phyloP scores from a whole-genome alignment of 306 rosid genomes.

The Lathyrus sativus region DNA sequence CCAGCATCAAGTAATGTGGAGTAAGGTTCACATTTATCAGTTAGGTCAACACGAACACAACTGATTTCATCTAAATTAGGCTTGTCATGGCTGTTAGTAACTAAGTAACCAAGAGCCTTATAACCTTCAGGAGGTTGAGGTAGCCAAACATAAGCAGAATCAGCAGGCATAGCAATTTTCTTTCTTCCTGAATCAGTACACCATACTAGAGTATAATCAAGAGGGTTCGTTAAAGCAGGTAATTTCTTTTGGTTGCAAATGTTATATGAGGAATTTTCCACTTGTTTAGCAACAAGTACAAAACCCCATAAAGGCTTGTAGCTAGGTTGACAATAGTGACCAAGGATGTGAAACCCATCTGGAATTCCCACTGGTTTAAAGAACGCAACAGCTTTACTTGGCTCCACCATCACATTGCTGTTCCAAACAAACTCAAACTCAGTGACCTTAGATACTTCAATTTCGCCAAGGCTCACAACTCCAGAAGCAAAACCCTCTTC shows the following conservation, averaged over 20 bases:
- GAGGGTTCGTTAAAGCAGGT: slow-evolving; percentile 64
- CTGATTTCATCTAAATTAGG: slow-evolving; percentile 71
- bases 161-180: slow-evolving; percentile 39
- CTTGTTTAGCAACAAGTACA: slow-evolving; percentile 75
- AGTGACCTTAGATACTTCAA: slow-evolving; percentile 64
- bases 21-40: slow-evolving; percentile 66
- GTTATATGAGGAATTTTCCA: slow-evolving; percentile 38
- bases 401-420: slow-evolving; percentile 45
- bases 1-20: slow-evolving; percentile 45
- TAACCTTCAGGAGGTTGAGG: slow-evolving; percentile 88
- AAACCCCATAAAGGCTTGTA: slow-evolving; percentile 64
- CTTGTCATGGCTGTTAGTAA: slow-evolving; percentile 58
- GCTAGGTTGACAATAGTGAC: slow-evolving; percentile 75
- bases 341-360: slow-evolving; percentile 68
- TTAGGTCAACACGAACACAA: slow-evolving; percentile 79
- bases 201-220: slow-evolving; percentile 72
- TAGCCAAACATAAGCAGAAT: slow-evolving; percentile 71
- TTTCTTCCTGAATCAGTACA: slow-evolving; percentile 57
- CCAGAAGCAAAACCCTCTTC: slow-evolving; percentile 82
- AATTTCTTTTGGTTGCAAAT: slow-evolving; percentile 33
- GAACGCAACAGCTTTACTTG: slow-evolving; percentile 54
- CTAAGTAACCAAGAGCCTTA: slow-evolving; percentile 71
- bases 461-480: slow-evolving; percentile 65
- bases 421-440: slow-evolving; percentile 67
- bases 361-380: slow-evolving; percentile 75